These are phyloP conservation scores for Solanum raphanifolium DNA, from an alignment of 257 asterid species.

Conservation along the genomic window DNA sequence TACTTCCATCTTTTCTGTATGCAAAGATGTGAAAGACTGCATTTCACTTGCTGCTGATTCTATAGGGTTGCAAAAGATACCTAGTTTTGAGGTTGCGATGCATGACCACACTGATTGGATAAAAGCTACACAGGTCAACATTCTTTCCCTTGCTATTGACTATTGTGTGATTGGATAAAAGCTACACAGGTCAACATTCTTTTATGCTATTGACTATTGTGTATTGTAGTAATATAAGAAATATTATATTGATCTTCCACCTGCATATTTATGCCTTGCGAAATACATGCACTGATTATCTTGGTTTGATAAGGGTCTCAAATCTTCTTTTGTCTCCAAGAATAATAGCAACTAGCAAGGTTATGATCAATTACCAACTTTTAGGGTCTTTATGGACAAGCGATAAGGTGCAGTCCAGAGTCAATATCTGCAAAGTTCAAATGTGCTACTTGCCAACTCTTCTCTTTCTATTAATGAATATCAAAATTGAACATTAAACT, in stretches of 20 bases:
- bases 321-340: neutral
- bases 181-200: constrained; percentile 41
- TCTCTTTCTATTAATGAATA: neutral
- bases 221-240: neutral
- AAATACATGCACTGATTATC: neutral
- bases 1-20: constrained; percentile 41
- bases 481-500: neutral
- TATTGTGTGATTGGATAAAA: constrained; percentile 56
- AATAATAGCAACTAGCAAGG: neutral
- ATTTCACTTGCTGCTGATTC: constrained; percentile 71
- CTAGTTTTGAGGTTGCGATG: constrained; percentile 48
- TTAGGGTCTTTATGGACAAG: neutral
- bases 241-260: neutral
- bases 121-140: constrained; percentile 49
- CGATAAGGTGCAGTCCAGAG: neutral
- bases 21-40: constrained; percentile 68
- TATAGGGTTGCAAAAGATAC: constrained; percentile 64
- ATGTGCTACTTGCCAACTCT: neutral
- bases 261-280: neutral
- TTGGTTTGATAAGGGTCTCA: neutral
- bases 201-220: neutral
- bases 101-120: constrained; percentile 80
- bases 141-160: neutral
- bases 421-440: neutral
- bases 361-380: neutral